phyloP scores from a whole-genome alignment of 2,329 filamentous ascomycete genomes.

The Xylariaceae sp. region DNA sequence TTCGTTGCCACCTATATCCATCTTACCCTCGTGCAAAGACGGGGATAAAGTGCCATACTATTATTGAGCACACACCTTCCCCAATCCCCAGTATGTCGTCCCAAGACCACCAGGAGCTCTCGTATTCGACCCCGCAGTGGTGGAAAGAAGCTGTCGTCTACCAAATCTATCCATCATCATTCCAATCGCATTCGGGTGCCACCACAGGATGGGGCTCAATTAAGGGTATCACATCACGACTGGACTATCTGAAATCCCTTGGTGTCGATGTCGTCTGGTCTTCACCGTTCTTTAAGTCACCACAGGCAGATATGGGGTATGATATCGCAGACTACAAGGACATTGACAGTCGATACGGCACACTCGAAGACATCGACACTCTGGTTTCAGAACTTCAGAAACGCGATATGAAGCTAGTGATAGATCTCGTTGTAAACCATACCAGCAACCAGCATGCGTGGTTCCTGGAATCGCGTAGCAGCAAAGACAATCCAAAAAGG shows the following conservation, averaged over 20 bases:
- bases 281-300: slow-evolving; percentile 69
- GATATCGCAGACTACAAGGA: slow-evolving; percentile 72
- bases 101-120: background rate
- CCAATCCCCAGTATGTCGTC: background rate
- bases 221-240: slow-evolving; percentile 66
- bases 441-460: slow-evolving; percentile 75
- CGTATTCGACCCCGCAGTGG: slow-evolving; percentile 45
- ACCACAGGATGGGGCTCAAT: slow-evolving; percentile 64
- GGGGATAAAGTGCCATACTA: too few relatives aligned
- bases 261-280: slow-evolving; percentile 72
- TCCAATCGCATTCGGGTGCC: slow-evolving; percentile 57
- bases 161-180: slow-evolving; percentile 66
- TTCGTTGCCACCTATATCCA: too few relatives aligned
- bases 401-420: slow-evolving; percentile 72
- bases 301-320: slow-evolving; percentile 74
- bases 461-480: slow-evolving; percentile 71
- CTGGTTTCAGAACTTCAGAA: slow-evolving; percentile 66
- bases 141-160: slow-evolving; percentile 66
- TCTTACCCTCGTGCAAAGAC: too few relatives aligned
- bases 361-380: slow-evolving; percentile 68
- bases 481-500: slow-evolving; percentile 67
- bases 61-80: too few relatives aligned
- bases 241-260: slow-evolving; percentile 66
- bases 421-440: slow-evolving; percentile 81
- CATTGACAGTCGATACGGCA: slow-evolving; percentile 71